Evolutionary conservation across 768 basidiomycete species (phyloP).

Genomic region (Amanita subjunquillea): DNA sequence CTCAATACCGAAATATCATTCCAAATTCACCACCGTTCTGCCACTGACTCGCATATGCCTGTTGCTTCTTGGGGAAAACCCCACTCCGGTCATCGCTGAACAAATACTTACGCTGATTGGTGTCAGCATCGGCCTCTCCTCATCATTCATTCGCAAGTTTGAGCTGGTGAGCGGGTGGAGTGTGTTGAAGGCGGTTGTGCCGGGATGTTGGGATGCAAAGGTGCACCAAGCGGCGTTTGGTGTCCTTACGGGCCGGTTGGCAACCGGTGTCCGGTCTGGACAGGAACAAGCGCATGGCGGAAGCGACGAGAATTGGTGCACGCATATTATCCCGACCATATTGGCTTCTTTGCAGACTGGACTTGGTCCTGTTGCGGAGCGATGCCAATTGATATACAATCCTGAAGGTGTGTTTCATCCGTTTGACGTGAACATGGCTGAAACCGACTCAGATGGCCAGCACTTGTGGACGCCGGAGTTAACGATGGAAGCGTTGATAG

Average conservation of each 20-base stretch:
- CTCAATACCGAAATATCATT: constrained; percentile 42
- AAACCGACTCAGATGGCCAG: constrained; percentile 4
- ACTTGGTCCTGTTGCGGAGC: constrained; percentile 27
- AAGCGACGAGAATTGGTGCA: constrained; percentile 38
- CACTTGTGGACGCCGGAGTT: constrained; percentile 16
- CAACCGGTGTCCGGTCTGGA: background rate
- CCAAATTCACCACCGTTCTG: constrained; percentile 62
- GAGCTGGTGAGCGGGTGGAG: constrained; percentile 83
- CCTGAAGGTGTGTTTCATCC: constrained; percentile 10
- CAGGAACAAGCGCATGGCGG: constrained; percentile 11
- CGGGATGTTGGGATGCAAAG: constrained; percentile 53
- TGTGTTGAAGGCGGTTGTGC: constrained; percentile 57
- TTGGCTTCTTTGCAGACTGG: constrained; percentile 58
- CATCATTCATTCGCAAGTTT: constrained; percentile 70
- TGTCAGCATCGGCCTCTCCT: constrained; percentile 40
- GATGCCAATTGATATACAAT: constrained; percentile 16
- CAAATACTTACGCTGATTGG: constrained; percentile 52
- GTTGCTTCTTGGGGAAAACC: constrained; percentile 71
- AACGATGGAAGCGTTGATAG: constrained; percentile 51
- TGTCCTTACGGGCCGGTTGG: constrained; percentile 45
- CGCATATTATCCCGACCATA: constrained; percentile 65
- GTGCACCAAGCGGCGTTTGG: constrained; percentile 65
- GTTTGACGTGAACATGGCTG: background rate
- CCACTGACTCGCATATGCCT: constrained; percentile 74
- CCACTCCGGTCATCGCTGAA: constrained; percentile 45